Evolutionary conservation across 2,329 filamentous ascomycete genomes (phyloP), one percentile per base, ranked within the genome.

Genomic region (Pezicula rhizophila): DNA sequence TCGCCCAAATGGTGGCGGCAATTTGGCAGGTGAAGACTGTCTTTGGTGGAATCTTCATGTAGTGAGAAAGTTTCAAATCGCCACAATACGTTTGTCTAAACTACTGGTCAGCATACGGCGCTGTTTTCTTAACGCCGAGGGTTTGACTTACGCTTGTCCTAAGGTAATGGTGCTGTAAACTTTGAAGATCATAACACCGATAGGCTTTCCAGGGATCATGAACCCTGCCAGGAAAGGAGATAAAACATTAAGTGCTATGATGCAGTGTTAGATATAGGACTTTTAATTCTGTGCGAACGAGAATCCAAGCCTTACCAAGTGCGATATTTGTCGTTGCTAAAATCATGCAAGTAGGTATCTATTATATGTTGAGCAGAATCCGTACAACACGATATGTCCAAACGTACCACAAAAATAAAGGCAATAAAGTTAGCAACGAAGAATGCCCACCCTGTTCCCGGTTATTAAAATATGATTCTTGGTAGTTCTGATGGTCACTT

Each of bases 161-260:
- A 85, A 82, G 66, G 74, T 79, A 49, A 86, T 78, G 60, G 84
- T 85, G 48, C 82, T 81, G 59, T 84, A 88, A 50, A 82, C 85
- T 66, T 87, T 87, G 70, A 88, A 87, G 69, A 87, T 76, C 84
- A 89, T 89, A 76, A 87, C 84, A 42, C 82, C 82, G 55, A 88
- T 73, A 2, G 85, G 84, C 3, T 75, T 76, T 23, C 85, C 85
- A 8, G 57, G 57, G 45, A 85, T 77, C 74, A 88, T 84, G 65
- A 87, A 88, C 8, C 85, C 85, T 52, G 84, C 77, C 50, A 89
- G 76, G 58, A 84, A 86, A 61, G 87, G 83, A 14, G 83, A 85
- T 49, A 88, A 66, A 18, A 89, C 82, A 57, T 89, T 89, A 31
- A 88, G 71, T 4, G 82, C 82, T 50, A 28, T 5, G 6, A 87